These are phyloP conservation scores for Yarrowia porcina DNA, from an alignment of 805 yeast species.

Conservation along the genomic window DNA sequence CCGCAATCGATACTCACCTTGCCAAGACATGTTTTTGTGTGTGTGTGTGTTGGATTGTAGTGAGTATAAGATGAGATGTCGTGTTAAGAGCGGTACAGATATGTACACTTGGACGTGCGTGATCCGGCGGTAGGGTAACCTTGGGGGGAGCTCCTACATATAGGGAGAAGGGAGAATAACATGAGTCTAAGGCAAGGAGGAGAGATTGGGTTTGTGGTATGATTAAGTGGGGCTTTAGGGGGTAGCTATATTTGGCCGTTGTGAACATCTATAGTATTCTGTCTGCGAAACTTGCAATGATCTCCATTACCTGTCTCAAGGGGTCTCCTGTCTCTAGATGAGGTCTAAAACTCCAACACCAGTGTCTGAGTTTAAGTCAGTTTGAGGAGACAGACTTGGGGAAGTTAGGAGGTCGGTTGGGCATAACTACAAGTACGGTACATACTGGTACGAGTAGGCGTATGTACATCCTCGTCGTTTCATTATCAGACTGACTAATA, in stretches of 20 bases:
- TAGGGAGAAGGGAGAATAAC: background rate
- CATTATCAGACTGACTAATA: no score
- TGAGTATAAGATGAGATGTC: background rate
- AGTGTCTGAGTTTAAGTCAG: background rate
- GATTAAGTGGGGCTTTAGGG: background rate
- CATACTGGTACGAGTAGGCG: no score
- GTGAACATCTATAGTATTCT: no score
- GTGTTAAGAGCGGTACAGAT: background rate
- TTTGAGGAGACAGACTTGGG: no score
- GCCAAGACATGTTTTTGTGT: constrained; percentile 36
- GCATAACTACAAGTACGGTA: no score
- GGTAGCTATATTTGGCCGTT: no score
- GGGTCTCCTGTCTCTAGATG: background rate
- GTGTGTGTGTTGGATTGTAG: background rate
- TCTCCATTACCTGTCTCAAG: no score
- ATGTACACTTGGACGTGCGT: constrained; percentile 21
- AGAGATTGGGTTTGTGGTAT: background rate
- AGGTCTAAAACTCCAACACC: no score
- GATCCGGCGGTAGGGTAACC: constrained; percentile 21
- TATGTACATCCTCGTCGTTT: no score
- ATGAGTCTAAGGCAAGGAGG: no score
- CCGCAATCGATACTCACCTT: constrained; percentile 32
- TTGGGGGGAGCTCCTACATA: background rate
- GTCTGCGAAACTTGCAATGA: no score
- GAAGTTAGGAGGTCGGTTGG: no score